Base-by-base conservation (phyloP, 2,329 filamentous ascomycete genomes). In the Verticillium zaregamsianum region DNA sequence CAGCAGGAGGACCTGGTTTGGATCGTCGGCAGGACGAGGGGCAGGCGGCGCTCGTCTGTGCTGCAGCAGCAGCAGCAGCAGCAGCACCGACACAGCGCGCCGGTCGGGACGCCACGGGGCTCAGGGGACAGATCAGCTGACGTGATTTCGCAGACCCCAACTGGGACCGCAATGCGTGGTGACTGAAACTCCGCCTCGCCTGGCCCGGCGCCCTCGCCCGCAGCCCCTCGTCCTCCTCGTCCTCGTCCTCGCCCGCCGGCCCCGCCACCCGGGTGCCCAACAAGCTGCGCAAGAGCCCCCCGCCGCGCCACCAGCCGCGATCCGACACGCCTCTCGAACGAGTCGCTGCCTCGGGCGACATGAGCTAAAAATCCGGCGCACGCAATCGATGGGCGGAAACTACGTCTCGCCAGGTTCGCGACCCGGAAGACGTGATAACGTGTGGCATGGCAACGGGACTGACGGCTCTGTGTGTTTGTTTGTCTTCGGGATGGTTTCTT, bases 91-190 rank as follows among this genome's bases (percentile, higher is more conserved):
- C n/a, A 11, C 40, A 11, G n/a, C 40, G 17, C 37, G 37, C 35
- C 5, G 56, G 20, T 6, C 23, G 56, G 37, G 35, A 58, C 35
- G 33, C 37, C 25, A 39, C 57, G 49, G 32, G 23, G 35, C 17
- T 15, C 17, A 58, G 45, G 37, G 17, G 45, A 17, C 57, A 58
- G 40, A 45, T 35, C 9, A 32, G 58, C 58, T 59, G 40, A 59
- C 58, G 45, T 59, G 40, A 33, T 54, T 15, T 23, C 58, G 40
- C 58, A 92, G 89, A 93, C 76, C 90, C 90, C 23, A 92, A 91
- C 79, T 97, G 93, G 93, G 93, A 97, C 79, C 87, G 91, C 65
- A 93, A 93, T 78, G 90, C 91, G 54, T 95, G 92, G 91, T 95
- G 82, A 87, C 64, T 66, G 63, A 63, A 60, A 37, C 63, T 66